phyloP scores from a whole-genome alignment of 768 basidiomycete genomes.

The Podaxis sp. region DNA sequence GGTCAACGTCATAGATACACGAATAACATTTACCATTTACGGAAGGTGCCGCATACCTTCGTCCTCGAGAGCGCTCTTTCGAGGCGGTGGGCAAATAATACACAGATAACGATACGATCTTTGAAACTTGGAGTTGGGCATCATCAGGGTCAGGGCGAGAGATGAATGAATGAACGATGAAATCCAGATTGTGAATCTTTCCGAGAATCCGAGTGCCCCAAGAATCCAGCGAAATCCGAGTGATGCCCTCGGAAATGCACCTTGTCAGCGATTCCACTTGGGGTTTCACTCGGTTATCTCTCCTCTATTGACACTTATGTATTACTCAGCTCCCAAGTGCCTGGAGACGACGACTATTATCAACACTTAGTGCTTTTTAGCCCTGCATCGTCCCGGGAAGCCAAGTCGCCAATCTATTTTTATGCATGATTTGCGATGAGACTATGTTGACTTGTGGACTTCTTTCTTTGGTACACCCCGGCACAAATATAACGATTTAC shows the following conservation, averaged over 20 bases:
- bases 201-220: not conserved
- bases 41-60: not conserved
- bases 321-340: not conserved
- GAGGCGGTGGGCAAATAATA: not conserved
- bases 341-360: not conserved
- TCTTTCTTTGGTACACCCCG: not conserved
- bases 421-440: not conserved
- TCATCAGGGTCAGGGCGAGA: constrained; percentile 3
- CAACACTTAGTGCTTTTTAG: not conserved
- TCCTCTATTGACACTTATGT: not conserved
- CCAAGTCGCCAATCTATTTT: not conserved
- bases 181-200: constrained; percentile 8
- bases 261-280: constrained; percentile 8
- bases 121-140: not conserved
- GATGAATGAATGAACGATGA: not conserved
- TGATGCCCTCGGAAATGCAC: constrained; percentile 10
- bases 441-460: not conserved
- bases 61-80: not conserved
- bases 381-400: not conserved
- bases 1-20: not conserved
- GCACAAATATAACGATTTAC: not conserved
- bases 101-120: constrained; percentile 3
- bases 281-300: constrained; percentile 1
- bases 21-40: not conserved
- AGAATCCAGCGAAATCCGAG: constrained; percentile 8